phyloP scores from a whole-genome alignment of 2,329 filamentous ascomycete genomes.

The Cytospora leucostoma region DNA sequence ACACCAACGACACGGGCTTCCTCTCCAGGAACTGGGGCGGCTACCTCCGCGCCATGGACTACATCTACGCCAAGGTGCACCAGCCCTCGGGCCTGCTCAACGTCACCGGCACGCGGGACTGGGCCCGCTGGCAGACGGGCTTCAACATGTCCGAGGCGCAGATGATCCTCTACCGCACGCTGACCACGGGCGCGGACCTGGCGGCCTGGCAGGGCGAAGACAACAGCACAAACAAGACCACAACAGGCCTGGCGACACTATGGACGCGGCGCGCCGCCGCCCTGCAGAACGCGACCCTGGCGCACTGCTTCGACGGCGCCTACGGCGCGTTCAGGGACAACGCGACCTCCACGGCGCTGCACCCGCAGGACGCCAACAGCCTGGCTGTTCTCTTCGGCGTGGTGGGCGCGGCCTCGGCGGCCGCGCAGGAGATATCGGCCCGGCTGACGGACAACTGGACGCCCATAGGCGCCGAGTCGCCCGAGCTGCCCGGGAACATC shows the following conservation, averaged over 20 bases:
- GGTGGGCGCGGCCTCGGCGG: constrained; percentile 37
- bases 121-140: constrained; percentile 51
- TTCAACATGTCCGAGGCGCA: constrained; percentile 54
- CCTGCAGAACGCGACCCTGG: constrained; percentile 48
- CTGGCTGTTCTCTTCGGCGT: constrained; percentile 55
- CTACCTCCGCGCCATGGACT: constrained; percentile 37
- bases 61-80: constrained; percentile 33
- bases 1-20: constrained; percentile 48
- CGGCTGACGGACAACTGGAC: constrained; percentile 55
- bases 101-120: constrained; percentile 52
- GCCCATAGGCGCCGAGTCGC: constrained; percentile 54
- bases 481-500: constrained; percentile 59
- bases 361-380: constrained; percentile 63
- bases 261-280: constrained; percentile 45
- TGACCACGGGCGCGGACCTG: constrained; percentile 54
- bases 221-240: constrained; percentile 34
- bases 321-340: constrained; percentile 58
- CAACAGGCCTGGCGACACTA: constrained; percentile 38
- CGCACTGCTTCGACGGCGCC: constrained; percentile 49
- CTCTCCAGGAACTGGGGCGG: constrained; percentile 38
- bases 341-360: constrained; percentile 49
- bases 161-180: constrained; percentile 56
- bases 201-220: constrained; percentile 45
- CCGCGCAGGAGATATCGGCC: constrained; percentile 44
- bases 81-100: constrained; percentile 44